Conservation (phyloP, 2,329 filamentous ascomycete species). For the Cercospora sojina region DNA sequence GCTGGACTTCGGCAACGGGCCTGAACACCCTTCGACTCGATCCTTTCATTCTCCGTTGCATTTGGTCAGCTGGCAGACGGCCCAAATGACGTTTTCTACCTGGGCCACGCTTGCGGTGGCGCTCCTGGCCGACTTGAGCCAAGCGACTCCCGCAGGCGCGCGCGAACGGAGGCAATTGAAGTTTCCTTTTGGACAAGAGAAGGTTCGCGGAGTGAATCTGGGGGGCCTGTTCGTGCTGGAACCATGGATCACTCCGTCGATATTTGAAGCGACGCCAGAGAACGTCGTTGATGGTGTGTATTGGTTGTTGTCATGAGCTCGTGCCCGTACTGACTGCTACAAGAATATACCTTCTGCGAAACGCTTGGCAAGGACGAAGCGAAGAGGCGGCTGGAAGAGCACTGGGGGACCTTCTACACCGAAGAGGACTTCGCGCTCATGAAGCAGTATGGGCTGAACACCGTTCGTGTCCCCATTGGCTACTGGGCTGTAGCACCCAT, state of each 20-base stretch:
- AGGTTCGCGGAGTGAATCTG: conserved; percentile 64
- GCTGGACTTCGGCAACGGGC: neutral
- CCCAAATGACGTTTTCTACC: conserved; percentile 27
- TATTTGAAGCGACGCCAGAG: conserved; percentile 52
- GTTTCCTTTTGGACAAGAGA: conserved; percentile 55
- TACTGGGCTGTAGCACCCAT: conserved; percentile 60
- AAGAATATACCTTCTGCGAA: conserved; percentile 38
- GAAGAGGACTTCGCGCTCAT: conserved; percentile 47
- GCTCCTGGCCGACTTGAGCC: conserved; percentile 28
- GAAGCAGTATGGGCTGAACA: conserved; percentile 39
- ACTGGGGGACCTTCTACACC: conserved; percentile 43
- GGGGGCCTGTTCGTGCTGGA: conserved; percentile 64
- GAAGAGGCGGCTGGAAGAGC: conserved; percentile 45
- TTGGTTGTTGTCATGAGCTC: neutral
- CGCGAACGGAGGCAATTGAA: conserved; percentile 23
- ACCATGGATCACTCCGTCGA: conserved; percentile 63
- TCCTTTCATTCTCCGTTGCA: neutral
- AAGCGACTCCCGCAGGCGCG: conserved; percentile 26
- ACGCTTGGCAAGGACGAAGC: conserved; percentile 47
- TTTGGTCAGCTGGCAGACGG: neutral
- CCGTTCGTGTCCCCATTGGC: conserved; percentile 53
- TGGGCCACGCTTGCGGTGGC: conserved; percentile 27
- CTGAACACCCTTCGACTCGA: neutral
- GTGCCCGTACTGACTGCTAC: neutral
- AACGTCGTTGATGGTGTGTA: conserved; percentile 53